Base-by-base conservation (phyloP, 768 basidiomycete genomes). In the Kondoa malvinella region DNA sequence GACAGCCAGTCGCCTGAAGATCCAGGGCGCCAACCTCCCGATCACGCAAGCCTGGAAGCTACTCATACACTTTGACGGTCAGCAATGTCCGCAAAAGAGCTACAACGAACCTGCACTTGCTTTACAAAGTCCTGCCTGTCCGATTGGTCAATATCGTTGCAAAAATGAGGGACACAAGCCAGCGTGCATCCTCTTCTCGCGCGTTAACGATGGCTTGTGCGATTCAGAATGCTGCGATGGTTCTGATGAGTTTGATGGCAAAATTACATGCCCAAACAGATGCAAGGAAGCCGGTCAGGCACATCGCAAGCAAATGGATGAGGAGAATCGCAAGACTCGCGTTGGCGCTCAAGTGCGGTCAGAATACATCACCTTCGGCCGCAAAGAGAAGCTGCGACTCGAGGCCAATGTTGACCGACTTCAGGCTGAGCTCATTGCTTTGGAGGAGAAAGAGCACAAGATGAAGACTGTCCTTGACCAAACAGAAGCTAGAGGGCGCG, bases 151-250 rank as follows among this genome's bases (percentile, higher is more conserved):
- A 29, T 96, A 94, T 81, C 87, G 87, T 77, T 99, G 94, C 76
- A 77, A 76, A 75, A 99, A 97, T 75, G 80, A 82, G 58, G 95
- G 92, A 0, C 92, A 97, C 77, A 81, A 92, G 74, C 90, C 92
- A 1, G 80, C 85, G 1, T 82, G 74, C 58, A 87, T 99, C 67
- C 82, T 85, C 14, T 85, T 86, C 69, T 87, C 89, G 34, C 81
- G 88, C 71, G 92, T 99, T 15, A 86, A 84, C 57, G 94, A 99
- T 76, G 92, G 94, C 0, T 81, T 96, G 29, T 99, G 94, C 76
- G 94, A 99, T 76, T 81, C 83, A 0, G 84, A 89, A 75, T 99
- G 94, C 73, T 99, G 94, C 74, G 94, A 99, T 72, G 94, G 94
- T 15, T 90, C 91, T 0, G 94, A 99, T 77, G 95, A 99, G 78